Base-by-base conservation (phyloP, 2,329 filamentous ascomycete genomes). In the Phaeophleospora eucalypticola region DNA sequence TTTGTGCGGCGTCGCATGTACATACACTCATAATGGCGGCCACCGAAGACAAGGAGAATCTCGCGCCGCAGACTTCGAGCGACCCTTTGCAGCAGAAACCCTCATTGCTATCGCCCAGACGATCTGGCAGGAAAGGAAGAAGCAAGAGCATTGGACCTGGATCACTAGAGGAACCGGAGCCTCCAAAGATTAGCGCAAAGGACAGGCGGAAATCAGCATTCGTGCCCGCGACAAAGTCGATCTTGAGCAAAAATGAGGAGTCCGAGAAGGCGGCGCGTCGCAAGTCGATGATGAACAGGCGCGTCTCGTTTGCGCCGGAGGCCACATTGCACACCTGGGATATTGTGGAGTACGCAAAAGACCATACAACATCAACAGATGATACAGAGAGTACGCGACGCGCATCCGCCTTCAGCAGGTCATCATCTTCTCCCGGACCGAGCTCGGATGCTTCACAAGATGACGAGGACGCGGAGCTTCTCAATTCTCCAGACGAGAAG, bases 281-380 rank as follows among this genome's bases (percentile, higher is more conserved):
- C 58, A 97, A 97, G 66, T 65, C 61, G 21, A 54, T 62, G 37
- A 80, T 91, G 39, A 95, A 93, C 65, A 83, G 93, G 61, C 83
- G 93, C 63, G 93, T 98, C 27, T 97, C 91, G 0, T 98, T 98
- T 68, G 93, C 93, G 3, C 93, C 93, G 1, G 93, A 98, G 70
- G 93, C 93, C 10, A 98, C 93, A 3, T 77, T 98, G 29, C 93
- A 98, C 65, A 98, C 93, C 0, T 97, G 95, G 78, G 90, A 97
- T 63, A 90, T 93, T 24, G 46, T 96, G 36, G 91, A 97, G 62
- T 86, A 90, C 53, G 79, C 83, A 64, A 89, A 90, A 62, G 90
- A 96, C 64, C 88, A 88, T 16, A 94, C 89, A 1, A 86, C 84
- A 12, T 83, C 82, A 9, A 84, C 82, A 4, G 77, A 82, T 14